Evolutionary conservation across 306 rosid species (phyloP), one percentile per base, ranked within the genome.

Genomic region (Vachellia pachyceras): DNA sequence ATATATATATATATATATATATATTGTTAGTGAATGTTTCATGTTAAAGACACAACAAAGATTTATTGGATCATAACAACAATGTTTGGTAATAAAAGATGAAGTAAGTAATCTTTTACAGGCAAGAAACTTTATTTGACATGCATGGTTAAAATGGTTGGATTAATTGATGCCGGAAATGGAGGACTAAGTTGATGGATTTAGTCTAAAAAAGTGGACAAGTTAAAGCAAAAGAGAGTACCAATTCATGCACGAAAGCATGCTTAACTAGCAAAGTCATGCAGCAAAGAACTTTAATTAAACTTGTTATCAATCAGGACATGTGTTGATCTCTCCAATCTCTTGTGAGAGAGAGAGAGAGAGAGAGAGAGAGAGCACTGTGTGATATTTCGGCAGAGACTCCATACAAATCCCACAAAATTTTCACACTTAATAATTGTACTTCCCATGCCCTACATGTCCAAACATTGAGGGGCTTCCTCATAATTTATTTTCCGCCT

Each of bases 341-440:
- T 36, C 64, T n/a, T n/a, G n/a, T n/a, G n/a, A n/a, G n/a, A n/a
- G n/a, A n/a, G n/a, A n/a, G n/a, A n/a, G n/a, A n/a, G n/a, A n/a
- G n/a, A n/a, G n/a, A n/a, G n/a, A n/a, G n/a, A n/a, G n/a, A n/a
- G n/a, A n/a, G n/a, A n/a, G n/a, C 25, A 73, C 57, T 64, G 17
- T 5, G 39, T 15, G 17, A 15, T 17, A 64, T 11, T 66, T 41
- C 33, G 9, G 23, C 57, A 47, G 37, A 46, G 39, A 49, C 60
- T 39, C 35, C 3, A 44, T 41, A 80, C 75, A 73, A 72, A 72
- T 50, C 18, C 41, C 75, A 29, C 64, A 25, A 52, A 52, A 73
- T 9, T 73, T 80, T 66, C 69, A 80, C 73, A 73, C 29, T 66
- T 25, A n/a, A 50, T 55, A 1, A 55, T 20, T 66, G 84, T 73